Conservation (phyloP, 768 basidiomycete species). For the Hygrocybe punicea region DNA sequence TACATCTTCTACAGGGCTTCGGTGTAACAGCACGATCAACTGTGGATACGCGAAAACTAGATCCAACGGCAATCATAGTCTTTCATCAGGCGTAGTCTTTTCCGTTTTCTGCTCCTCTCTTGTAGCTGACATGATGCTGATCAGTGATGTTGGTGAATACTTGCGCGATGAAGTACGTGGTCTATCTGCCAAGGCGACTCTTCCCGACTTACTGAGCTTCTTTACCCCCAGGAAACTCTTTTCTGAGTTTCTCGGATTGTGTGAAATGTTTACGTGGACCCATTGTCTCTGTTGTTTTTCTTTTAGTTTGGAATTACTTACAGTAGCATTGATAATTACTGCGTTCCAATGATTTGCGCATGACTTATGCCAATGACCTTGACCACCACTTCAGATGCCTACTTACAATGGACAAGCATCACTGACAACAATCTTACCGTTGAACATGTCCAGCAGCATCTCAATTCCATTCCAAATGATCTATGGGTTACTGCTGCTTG, state of each 20-base stretch:
- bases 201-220: slow-evolving; percentile 15
- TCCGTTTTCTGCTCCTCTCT: slow-evolving; percentile 8
- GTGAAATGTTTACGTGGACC: no score
- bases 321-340: no score
- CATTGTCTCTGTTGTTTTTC: no score
- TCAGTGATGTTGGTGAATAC: slow-evolving; percentile 96
- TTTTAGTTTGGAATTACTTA: no score
- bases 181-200: neutral
- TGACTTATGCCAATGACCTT: no score
- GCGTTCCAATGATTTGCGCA: no score
- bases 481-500: slow-evolving; percentile 77
- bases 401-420: slow-evolving; percentile 54
- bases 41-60: slow-evolving; percentile 92
- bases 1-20: slow-evolving; percentile 65
- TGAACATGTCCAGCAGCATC: slow-evolving; percentile 44
- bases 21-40: slow-evolving; percentile 97
- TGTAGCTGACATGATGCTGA: neutral
- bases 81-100: slow-evolving; percentile 87
- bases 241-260: slow-evolving; percentile 42
- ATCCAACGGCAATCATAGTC: slow-evolving; percentile 95
- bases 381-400: slow-evolving; percentile 25
- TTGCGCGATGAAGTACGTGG: slow-evolving; percentile 83
- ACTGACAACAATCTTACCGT: slow-evolving; percentile 56
- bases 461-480: slow-evolving; percentile 59
- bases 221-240: slow-evolving; percentile 61